Base-by-base conservation (phyloP, 805 yeast species). In the Candida nanaspora region DNA sequence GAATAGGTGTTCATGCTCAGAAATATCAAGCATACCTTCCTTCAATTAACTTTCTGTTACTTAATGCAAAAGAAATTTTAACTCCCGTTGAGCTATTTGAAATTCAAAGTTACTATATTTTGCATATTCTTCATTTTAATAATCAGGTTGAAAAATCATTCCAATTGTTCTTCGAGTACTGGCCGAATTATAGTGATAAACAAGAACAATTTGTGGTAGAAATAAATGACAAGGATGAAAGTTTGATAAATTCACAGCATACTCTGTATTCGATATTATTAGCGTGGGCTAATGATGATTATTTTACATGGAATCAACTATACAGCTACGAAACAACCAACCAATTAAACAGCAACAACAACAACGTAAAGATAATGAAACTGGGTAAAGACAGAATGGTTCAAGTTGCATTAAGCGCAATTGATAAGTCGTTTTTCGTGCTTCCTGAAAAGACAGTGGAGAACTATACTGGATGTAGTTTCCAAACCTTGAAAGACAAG, bases 11-110 rank as follows among this genome's bases (percentile, higher is more conserved):
- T 0, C 56, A 63, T 3, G 49, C 65, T 4, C 76, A 76, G 8
- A 73, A 74, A 43, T 69, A 70, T 49, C 74, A 75, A 44, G 66
- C 82, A 1, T 78, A 75, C 47, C 42, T 76, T 4, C 82, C 85
- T 2, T 61, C 76, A 22, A 65, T 76, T n/a, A 52, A 56, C 31
- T 68, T 67, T 43, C 48, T 78, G 21, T 52, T 76, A 54, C 57
- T 14, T 44, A 47, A 10, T 6, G 8, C 36, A 8, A 11, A 6
- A 21, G 13, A 3, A 15, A n/a, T 13, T 7, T 4, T 72, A 20
- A 44, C 51, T 0, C 29, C 37, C 1, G 49, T 47, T 0, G 78
- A 74, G 47, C 43, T 51, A 1, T 52, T 55, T 25, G 78, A 72
- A 42, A 48, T 75, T 16, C 63, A 65, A 14, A 55, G 66, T 4